A percentile compares a stretch with the other conserved stretches of the same genome.
Conservation (phyloP, 345 rosid genomes). For the Turnera subulata region DNA sequence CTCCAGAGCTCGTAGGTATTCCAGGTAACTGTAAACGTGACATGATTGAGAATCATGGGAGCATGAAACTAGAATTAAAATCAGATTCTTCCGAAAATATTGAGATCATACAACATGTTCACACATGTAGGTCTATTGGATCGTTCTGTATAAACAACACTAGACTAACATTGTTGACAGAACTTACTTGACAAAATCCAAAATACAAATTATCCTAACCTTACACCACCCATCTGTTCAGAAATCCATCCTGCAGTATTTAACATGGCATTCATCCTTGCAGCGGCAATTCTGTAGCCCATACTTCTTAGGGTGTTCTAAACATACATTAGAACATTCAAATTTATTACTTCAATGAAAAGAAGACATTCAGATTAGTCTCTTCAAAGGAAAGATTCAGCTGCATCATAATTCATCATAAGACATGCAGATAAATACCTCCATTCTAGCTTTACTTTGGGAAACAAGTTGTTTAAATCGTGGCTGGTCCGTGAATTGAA, state of each 20-base stretch:
- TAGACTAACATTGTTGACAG: no score
- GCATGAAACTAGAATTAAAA: neutral
- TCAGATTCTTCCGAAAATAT: no score
- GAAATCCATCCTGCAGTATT: conserved; percentile 91
- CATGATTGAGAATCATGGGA: conserved; percentile 19
- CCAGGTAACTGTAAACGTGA: conserved; percentile 58
- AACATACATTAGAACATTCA: conserved; percentile 8
- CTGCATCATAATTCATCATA: no score
- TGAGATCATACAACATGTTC: no score
- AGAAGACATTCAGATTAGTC: no score
- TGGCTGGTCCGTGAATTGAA: conserved; percentile 88
- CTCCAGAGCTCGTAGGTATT: conserved; percentile 73
- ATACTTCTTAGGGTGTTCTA: conserved; percentile 90
- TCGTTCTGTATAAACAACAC: no score
- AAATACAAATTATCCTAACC: conserved; percentile 40
- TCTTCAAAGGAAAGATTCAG: neutral
- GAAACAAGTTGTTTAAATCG: conserved; percentile 96
- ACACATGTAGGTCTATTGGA: no score
- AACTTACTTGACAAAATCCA: neutral
- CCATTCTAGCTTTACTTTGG: conserved; percentile 97
- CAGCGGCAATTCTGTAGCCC: conserved; percentile 87
- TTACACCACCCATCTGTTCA: conserved; percentile 98
- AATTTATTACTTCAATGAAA: conserved; percentile 11
- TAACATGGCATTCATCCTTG: conserved; percentile 92
- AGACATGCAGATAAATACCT: conserved; percentile 46